Evolutionary conservation across 306 rosid species (phyloP), one percentile per base, ranked within the genome.

Genomic region (Lagenaria siceraria): DNA sequence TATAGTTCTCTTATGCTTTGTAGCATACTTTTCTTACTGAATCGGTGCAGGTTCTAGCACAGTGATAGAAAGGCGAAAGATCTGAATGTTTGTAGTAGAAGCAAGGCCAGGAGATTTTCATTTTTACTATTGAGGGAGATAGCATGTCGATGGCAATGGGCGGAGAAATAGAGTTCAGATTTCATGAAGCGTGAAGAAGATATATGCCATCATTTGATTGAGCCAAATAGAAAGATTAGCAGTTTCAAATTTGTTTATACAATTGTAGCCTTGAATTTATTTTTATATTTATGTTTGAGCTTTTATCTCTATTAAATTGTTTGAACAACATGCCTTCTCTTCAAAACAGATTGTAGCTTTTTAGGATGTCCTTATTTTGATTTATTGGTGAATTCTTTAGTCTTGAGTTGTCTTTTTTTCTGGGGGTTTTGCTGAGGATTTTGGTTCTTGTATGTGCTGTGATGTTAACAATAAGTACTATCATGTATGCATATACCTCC

Each of bases 1-100:
- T 80, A 86, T 83, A 78, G 68, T 79, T 82, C 82, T 77, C 79
- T 79, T 63, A 76, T 48, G 73, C 40, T 78, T 82, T 83, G 80
- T 71, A 82, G 82, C 66, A 77, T 86, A 79, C 81, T 31, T 27
- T 42, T 27, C 19, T 35, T 35, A 35, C 3, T 4, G 10, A 36
- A 52, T 73, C 27, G 48, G 6, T 73, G 43, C 62, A 73, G 77
- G 77, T 73, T 73, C 77, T 73, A 73, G 77, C 62, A 52, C 77
- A 73, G 61, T 73, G 77, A 73, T 49, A 49, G 58, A 73, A 18
- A 51, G 77, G 15, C 6, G 60, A 29, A 72, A 49, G 55, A 27
- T 72, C 25, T 17, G 77, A 73, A 73, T 52, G 77, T 52, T 73
- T 31, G 58, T 69, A 70, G 19, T 56, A 1, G 56, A 77, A 51